phyloP scores from a whole-genome alignment of 768 basidiomycete genomes.

The Lentinula sp. region DNA sequence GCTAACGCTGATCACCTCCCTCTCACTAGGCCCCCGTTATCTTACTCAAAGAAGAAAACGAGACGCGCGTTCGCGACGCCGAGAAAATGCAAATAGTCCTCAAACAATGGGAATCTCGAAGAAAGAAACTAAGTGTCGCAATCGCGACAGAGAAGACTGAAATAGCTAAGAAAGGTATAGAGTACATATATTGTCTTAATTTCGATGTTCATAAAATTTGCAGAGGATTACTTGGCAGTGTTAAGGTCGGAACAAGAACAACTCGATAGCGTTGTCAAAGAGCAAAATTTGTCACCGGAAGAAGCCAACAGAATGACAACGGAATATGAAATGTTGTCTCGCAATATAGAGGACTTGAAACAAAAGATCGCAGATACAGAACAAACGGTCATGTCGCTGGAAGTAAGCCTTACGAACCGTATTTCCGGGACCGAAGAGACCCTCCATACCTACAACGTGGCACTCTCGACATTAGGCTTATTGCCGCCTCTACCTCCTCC shows the following conservation, averaged over 20 bases:
- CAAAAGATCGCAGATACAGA: slow-evolving; percentile 71
- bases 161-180: slow-evolving; percentile 47
- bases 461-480: slow-evolving; percentile 70
- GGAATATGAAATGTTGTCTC: slow-evolving; percentile 74
- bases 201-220: slow-evolving; percentile 2
- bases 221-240: slow-evolving; percentile 58
- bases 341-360: slow-evolving; percentile 71
- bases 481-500: slow-evolving; percentile 71
- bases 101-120: slow-evolving; percentile 61
- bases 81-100: slow-evolving; percentile 76
- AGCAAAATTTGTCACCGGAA: slow-evolving; percentile 86
- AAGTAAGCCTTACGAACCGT: slow-evolving; percentile 78
- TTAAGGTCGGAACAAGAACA: slow-evolving; percentile 60
- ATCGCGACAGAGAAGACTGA: slow-evolving; percentile 67
- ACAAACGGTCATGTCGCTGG: slow-evolving; percentile 68
- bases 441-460: slow-evolving; percentile 70
- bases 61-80: slow-evolving; percentile 63
- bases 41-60: slow-evolving; percentile 56
- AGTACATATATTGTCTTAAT: not conserved
- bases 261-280: slow-evolving; percentile 63
- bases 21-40: slow-evolving; percentile 49
- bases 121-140: slow-evolving; percentile 60
- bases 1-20: not conserved
- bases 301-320: slow-evolving; percentile 90
- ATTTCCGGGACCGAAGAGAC: slow-evolving; percentile 79